Evolutionary conservation across 345 rosid genomes (phyloP).

Genomic region (Citrus sinensis): DNA sequence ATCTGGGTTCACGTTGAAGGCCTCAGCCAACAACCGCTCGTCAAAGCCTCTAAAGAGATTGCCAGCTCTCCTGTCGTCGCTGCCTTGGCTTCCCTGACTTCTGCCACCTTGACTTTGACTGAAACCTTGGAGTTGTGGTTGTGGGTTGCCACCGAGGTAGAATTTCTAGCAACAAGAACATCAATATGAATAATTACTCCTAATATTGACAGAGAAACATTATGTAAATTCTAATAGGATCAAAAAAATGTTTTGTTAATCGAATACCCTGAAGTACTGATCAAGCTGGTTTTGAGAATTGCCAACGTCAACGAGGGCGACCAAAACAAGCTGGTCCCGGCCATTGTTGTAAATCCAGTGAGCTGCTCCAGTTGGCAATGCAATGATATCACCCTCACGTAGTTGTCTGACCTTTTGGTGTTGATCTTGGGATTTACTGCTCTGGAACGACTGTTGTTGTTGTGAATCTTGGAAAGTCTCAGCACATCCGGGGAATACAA

Average conservation of each 20-base stretch:
- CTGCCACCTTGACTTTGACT: background rate
- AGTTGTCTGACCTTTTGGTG: conserved; percentile 37
- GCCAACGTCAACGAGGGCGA: conserved; percentile 30
- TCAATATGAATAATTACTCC: background rate
- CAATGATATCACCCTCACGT: conserved; percentile 38
- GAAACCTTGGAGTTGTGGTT: conserved; percentile 11
- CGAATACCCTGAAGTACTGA: conserved; percentile 30
- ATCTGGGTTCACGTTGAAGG: conserved; percentile 38
- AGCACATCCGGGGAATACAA: conserved; percentile 35
- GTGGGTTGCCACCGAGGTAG: conserved; percentile 52
- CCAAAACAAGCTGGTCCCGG: conserved; percentile 26
- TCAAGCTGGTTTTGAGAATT: conserved; percentile 49
- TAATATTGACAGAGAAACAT: background rate
- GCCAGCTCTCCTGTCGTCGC: background rate
- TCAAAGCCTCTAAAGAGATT: conserved; percentile 50
- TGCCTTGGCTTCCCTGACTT: background rate
- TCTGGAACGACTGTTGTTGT: background rate
- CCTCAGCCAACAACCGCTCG: conserved; percentile 32
- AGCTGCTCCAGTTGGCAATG: conserved; percentile 40
- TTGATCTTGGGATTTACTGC: conserved; percentile 6
- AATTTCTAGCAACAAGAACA: conserved; percentile 29
- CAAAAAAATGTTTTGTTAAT: background rate
- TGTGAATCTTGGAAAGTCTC: conserved; percentile 35
- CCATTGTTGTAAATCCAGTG: conserved; percentile 52
- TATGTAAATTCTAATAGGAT: background rate